These are phyloP conservation scores for Aphanomyces stellatus DNA, from an alignment of 352 stramenopile species.

Conservation along the genomic window DNA sequence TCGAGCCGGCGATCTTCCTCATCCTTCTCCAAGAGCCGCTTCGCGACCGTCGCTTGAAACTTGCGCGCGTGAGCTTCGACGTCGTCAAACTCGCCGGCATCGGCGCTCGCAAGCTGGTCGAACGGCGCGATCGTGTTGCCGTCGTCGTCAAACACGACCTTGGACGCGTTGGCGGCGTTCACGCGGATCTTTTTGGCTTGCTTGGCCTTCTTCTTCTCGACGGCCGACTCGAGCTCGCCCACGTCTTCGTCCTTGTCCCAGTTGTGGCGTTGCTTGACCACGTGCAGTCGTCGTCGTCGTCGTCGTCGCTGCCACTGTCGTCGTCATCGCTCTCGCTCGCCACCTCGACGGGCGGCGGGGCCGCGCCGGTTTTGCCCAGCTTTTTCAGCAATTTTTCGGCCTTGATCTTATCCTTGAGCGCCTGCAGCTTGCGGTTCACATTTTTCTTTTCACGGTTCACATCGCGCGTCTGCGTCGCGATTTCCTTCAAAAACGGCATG, in stretches of 20 bases:
- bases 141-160: slow-evolving; percentile 93
- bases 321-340: slow-evolving; percentile 22
- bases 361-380: slow-evolving; percentile 35
- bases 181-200: slow-evolving; percentile 73
- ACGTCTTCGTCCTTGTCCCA: slow-evolving; percentile 45
- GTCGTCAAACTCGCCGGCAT: slow-evolving; percentile 39
- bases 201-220: slow-evolving; percentile 78
- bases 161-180: slow-evolving; percentile 66
- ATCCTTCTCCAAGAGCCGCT: slow-evolving; percentile 68
- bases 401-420: slow-evolving; percentile 98
- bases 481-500: slow-evolving; percentile 84
- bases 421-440: slow-evolving; percentile 93
- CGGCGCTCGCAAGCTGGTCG: slow-evolving; percentile 39
- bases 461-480: slow-evolving; percentile 73
- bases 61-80: slow-evolving; percentile 54
- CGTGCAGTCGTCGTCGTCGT: slow-evolving; percentile 85
- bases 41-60: slow-evolving; percentile 54
- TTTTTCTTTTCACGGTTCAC: slow-evolving; percentile 93
- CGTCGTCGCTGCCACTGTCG: slow-evolving; percentile 38
- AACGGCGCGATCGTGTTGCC: slow-evolving; percentile 68
- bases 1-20: slow-evolving; percentile 66
- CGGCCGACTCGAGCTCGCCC: slow-evolving; percentile 34
- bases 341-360: slow-evolving; percentile 17
- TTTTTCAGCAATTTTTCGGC: slow-evolving; percentile 92
- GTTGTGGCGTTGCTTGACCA: slow-evolving; percentile 88